phyloP scores from a whole-genome alignment of 192 early-diverging fungal species.

The Coemansia sp. region DNA sequence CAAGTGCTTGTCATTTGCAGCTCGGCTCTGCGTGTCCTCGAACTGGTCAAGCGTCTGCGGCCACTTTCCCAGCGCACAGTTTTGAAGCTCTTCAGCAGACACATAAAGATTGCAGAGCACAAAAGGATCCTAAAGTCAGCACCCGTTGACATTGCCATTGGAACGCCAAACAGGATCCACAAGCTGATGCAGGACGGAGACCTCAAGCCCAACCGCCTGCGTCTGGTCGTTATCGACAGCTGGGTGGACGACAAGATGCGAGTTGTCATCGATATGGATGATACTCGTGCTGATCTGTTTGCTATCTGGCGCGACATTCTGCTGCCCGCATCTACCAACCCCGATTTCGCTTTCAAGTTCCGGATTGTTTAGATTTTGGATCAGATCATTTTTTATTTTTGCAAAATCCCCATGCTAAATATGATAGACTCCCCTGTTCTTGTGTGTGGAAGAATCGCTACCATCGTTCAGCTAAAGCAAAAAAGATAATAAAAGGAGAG shows the following conservation, averaged over 20 bases:
- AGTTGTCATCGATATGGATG: conserved; percentile 52
- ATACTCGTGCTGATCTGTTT: conserved; percentile 45
- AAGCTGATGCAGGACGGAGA: conserved; percentile 32
- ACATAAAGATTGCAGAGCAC: conserved; percentile 45
- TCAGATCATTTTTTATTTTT: too few relatives aligned
- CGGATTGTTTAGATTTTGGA: conserved; percentile 30
- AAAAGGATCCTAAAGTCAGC: conserved; percentile 18
- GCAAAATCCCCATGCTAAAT: too few relatives aligned
- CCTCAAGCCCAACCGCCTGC: conserved; percentile 35
- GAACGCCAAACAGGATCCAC: conserved; percentile 50
- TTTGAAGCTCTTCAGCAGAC: conserved; percentile 50
- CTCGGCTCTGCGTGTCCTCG: conserved; percentile 43
- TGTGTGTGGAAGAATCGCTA: too few relatives aligned
- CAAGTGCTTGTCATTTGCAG: conserved; percentile 48
- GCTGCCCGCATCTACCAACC: conserved; percentile 35
- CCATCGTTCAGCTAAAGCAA: too few relatives aligned
- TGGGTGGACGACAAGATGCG: conserved; percentile 55
- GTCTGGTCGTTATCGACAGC: conserved; percentile 49
- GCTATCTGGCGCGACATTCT: conserved; percentile 47
- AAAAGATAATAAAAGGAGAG: too few relatives aligned
- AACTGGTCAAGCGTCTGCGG: conserved; percentile 38
- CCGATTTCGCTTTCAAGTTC: conserved; percentile 40
- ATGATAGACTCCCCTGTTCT: too few relatives aligned
- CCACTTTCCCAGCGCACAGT: conserved; percentile 23
- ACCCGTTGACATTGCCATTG: conserved; percentile 36